Conservation (phyloP, 2,329 filamentous ascomycete species). For the Nigrospora oryzae region DNA sequence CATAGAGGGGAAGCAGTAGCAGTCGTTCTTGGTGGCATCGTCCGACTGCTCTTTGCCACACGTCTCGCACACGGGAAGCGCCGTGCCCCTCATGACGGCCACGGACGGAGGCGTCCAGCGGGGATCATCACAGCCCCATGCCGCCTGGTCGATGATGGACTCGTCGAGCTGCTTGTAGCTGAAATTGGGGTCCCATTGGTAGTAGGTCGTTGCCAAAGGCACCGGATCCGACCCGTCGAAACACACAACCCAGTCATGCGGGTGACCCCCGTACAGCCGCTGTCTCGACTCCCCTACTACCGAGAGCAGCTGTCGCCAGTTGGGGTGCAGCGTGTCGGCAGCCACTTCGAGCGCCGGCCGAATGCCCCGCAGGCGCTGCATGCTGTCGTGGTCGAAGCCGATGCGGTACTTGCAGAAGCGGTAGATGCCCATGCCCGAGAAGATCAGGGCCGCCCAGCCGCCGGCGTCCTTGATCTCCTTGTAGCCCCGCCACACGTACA, state of each 20-base stretch:
- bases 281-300: slow-evolving; percentile 33
- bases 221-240: slow-evolving; percentile 29
- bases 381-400: slow-evolving; percentile 40
- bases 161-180: slow-evolving; percentile 39
- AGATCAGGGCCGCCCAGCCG: slow-evolving; percentile 46
- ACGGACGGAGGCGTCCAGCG: slow-evolving; percentile 27
- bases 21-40: slow-evolving; percentile 35
- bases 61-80: slow-evolving; percentile 27
- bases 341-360: slow-evolving; percentile 41
- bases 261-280: slow-evolving; percentile 34
- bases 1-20: slow-evolving; percentile 43
- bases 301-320: slow-evolving; percentile 40
- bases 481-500: slow-evolving; percentile 46
- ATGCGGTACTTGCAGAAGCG: slow-evolving; percentile 52
- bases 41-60: slow-evolving; percentile 43
- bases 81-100: slow-evolving; percentile 5
- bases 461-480: slow-evolving; percentile 48
- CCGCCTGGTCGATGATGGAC: slow-evolving; percentile 35
- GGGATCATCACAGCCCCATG: slow-evolving; percentile 41
- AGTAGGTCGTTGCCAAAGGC: slow-evolving; percentile 35
- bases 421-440: slow-evolving; percentile 49
- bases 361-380: slow-evolving; percentile 34
- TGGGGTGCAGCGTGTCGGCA: slow-evolving; percentile 42
- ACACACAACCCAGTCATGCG: slow-evolving; percentile 42
- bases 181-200: slow-evolving; percentile 35